Evolutionary conservation across 2,329 filamentous ascomycete species (phyloP).

Genomic region (Colletotrichum sublineola): DNA sequence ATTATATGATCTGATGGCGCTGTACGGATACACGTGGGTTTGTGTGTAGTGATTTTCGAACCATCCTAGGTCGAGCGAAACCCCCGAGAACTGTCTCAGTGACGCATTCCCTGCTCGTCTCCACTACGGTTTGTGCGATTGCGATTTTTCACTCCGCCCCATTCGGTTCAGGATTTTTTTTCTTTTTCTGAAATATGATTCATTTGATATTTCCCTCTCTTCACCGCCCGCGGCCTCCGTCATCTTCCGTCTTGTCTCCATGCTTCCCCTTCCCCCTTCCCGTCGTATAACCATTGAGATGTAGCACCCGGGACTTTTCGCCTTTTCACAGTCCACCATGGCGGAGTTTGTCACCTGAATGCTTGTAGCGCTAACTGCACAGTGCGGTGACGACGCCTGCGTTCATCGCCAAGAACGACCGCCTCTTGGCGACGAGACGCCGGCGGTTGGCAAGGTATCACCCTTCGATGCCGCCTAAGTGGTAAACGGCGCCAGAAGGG

Average conservation of each 20-base stretch:
- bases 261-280: neutral
- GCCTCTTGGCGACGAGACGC: slow-evolving; percentile 30
- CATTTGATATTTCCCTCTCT: neutral
- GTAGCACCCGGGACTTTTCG: neutral
- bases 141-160: neutral
- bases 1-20: slow-evolving; percentile 2
- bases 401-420: slow-evolving; percentile 30
- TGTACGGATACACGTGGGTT: slow-evolving; percentile 4
- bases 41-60: slow-evolving; percentile 2
- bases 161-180: neutral
- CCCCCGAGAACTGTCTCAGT: neutral
- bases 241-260: neutral
- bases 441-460: neutral
- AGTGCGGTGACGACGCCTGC: slow-evolving; percentile 31
- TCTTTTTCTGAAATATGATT: neutral
- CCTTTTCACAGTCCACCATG: neutral
- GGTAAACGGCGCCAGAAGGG: neutral
- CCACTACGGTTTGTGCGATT: neutral
- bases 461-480: neutral
- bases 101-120: slow-evolving; percentile 23
- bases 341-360: neutral
- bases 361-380: slow-evolving; percentile 2
- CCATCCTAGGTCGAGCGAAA: neutral
- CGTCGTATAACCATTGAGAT: neutral
- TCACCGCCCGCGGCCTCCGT: slow-evolving; percentile 27